Evolutionary conservation across 805 yeast species (phyloP).

Genomic region (Myxozyma mucilagina): DNA sequence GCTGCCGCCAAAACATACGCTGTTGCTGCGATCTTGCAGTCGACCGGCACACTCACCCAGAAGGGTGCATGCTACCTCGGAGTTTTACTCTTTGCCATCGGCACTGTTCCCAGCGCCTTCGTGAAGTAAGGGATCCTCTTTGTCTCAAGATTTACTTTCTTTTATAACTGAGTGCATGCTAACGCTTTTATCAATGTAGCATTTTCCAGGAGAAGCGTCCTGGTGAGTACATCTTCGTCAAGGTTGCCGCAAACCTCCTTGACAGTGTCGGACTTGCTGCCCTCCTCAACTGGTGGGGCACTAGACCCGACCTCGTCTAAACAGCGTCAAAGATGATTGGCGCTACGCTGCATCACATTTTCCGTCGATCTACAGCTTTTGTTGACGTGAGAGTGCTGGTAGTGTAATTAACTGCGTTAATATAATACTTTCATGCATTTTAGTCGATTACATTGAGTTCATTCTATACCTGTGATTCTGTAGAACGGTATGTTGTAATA

Average conservation of each 20-base stretch:
- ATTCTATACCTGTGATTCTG: no score
- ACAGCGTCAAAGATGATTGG: neutral
- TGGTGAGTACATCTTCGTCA: constrained; percentile 40
- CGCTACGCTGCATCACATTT: no score
- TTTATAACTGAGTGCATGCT: neutral
- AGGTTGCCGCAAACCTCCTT: constrained; percentile 39
- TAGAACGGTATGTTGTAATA: no score
- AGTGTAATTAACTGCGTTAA: neutral
- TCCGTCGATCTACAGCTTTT: no score
- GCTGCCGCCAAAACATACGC: constrained; percentile 47
- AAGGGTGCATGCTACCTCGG: constrained; percentile 46
- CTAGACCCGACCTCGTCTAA: constrained; percentile 28
- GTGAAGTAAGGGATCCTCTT: constrained; percentile 11
- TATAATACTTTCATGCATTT: no score
- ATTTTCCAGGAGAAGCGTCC: constrained; percentile 42
- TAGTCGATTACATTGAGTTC: no score
- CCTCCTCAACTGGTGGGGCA: constrained; percentile 45
- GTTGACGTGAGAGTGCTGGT: no score
- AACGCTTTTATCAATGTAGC: constrained; percentile 14
- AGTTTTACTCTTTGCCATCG: constrained; percentile 42
- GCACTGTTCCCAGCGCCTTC: constrained; percentile 42
- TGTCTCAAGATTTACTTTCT: neutral
- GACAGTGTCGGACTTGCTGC: constrained; percentile 48
- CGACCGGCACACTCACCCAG: constrained; percentile 43
- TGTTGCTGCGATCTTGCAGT: constrained; percentile 43